Evolutionary conservation across 768 basidiomycete genomes (phyloP), one percentile per base, ranked within the genome.

Genomic region (Fibroporia radiculosa): DNA sequence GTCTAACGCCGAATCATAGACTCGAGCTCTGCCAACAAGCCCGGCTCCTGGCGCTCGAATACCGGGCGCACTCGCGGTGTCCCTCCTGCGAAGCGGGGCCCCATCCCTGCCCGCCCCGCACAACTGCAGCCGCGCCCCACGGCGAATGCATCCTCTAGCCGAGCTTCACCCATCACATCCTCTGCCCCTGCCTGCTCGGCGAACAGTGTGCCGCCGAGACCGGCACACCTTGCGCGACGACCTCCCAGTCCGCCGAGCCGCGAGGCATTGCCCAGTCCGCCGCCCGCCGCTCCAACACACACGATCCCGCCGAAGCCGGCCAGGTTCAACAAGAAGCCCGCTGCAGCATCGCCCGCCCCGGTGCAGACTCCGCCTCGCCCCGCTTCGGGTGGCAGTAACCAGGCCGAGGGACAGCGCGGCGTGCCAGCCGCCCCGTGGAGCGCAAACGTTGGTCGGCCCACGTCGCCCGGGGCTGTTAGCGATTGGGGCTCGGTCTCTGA

Each of bases 401-500:
- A n/a, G n/a, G n/a, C n/a, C n/a, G n/a, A n/a, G n/a, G n/a, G n/a
- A n/a, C n/a, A n/a, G n/a, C n/a, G n/a, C n/a, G n/a, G n/a, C n/a
- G n/a, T n/a, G n/a, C n/a, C n/a, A n/a, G n/a, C n/a, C n/a, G n/a
- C n/a, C n/a, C n/a, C n/a, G n/a, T n/a, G n/a, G n/a, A n/a, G n/a
- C n/a, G n/a, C n/a, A n/a, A n/a, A n/a, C n/a, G n/a, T n/a, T n/a
- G n/a, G n/a, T n/a, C n/a, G n/a, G n/a, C n/a, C n/a, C n/a, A n/a
- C n/a, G n/a, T n/a, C n/a, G n/a, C n/a, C n/a, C n/a, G n/a, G n/a
- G n/a, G n/a, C n/a, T n/a, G 35, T 23, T 18, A 41, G 44, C 47
- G 44, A 39, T 34, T 41, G 24, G 20, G 45, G 36, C 19, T 39
- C 37, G 11, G 26, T 38, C 24, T 46, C 47, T 38, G 34, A 48